Percentiles rank a stretch among this genome's conserved stretches.
These are phyloP conservation scores for Claviceps africana DNA, from an alignment of 2,329 filamentous ascomycete species.

Conservation along the genomic window DNA sequence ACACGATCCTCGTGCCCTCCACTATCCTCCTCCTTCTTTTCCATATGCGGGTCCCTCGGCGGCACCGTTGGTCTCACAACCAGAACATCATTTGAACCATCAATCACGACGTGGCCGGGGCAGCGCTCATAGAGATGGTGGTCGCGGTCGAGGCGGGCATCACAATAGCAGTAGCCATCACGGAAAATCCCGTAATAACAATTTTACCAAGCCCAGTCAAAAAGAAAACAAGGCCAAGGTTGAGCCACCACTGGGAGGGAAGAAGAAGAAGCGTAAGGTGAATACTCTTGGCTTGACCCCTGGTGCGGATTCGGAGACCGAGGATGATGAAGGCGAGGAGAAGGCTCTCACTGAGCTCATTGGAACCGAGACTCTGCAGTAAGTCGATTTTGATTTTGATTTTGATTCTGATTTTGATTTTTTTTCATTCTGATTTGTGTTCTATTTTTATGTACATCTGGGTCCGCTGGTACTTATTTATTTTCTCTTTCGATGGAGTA, in stretches of 20 bases:
- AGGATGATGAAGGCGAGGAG: slow-evolving; percentile 59
- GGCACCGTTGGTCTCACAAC: slow-evolving; percentile 19
- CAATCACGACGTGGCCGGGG: slow-evolving; percentile 21
- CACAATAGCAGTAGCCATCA: slow-evolving; percentile 18
- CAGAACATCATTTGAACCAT: slow-evolving; percentile 22
- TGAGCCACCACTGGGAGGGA: slow-evolving; percentile 34
- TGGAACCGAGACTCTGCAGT: slow-evolving; percentile 41
- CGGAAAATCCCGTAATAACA: slow-evolving; percentile 29
- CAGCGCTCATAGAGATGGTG: slow-evolving; percentile 20
- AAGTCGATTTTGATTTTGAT: slow-evolving; percentile 18
- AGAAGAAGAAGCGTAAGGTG: slow-evolving; percentile 59
- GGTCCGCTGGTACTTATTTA: not conserved
- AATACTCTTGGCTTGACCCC: slow-evolving; percentile 61
- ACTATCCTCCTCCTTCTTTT: slow-evolving; percentile 19
- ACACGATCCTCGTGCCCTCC: slow-evolving; percentile 24
- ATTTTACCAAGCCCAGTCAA: slow-evolving; percentile 12
- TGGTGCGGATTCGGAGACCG: slow-evolving; percentile 46
- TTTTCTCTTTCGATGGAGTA: not conserved
- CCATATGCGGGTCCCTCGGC: slow-evolving; percentile 27
- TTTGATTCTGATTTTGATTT: not conserved
- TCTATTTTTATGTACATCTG: not conserved
- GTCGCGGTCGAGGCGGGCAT: slow-evolving; percentile 28
- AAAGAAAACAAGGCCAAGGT: slow-evolving; percentile 14
- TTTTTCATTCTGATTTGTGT: not conserved
- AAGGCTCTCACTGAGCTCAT: slow-evolving; percentile 45